phyloP scores from a whole-genome alignment of 805 yeast species.

The Hanseniaspora guilliermondii region DNA sequence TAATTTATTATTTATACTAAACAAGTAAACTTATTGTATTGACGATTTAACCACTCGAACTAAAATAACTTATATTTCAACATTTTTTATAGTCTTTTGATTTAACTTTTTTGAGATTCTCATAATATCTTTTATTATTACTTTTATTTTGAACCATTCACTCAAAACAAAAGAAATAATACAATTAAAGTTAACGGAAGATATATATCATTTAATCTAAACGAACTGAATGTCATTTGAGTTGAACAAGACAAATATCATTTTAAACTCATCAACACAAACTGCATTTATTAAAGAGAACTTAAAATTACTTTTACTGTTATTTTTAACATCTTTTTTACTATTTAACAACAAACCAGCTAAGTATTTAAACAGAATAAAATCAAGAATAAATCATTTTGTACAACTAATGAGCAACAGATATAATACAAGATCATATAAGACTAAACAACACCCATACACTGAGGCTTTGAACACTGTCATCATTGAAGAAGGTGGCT shows the following conservation, averaged over 20 bases:
- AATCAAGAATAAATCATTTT: slow-evolving; percentile 13
- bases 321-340: slow-evolving; percentile 2
- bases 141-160: too few relatives aligned
- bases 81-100: too few relatives aligned
- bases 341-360: slow-evolving; percentile 14
- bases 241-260: background rate
- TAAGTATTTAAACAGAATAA: slow-evolving; percentile 10
- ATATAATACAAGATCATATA: slow-evolving; percentile 11
- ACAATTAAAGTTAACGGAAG: too few relatives aligned
- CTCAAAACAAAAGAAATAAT: too few relatives aligned
- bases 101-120: too few relatives aligned
- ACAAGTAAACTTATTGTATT: too few relatives aligned
- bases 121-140: too few relatives aligned
- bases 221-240: background rate
- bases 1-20: too few relatives aligned
- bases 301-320: background rate
- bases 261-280: background rate
- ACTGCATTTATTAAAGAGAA: background rate
- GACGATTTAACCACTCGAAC: too few relatives aligned
- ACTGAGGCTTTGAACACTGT: slow-evolving; percentile 12
- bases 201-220: too few relatives aligned
- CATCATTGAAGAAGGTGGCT: slow-evolving; percentile 53
- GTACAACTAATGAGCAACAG: slow-evolving; percentile 12
- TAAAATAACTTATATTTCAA: too few relatives aligned
- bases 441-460: slow-evolving; percentile 7